Base-by-base conservation (phyloP, 768 basidiomycete species). In the Trametes villosa region DNA sequence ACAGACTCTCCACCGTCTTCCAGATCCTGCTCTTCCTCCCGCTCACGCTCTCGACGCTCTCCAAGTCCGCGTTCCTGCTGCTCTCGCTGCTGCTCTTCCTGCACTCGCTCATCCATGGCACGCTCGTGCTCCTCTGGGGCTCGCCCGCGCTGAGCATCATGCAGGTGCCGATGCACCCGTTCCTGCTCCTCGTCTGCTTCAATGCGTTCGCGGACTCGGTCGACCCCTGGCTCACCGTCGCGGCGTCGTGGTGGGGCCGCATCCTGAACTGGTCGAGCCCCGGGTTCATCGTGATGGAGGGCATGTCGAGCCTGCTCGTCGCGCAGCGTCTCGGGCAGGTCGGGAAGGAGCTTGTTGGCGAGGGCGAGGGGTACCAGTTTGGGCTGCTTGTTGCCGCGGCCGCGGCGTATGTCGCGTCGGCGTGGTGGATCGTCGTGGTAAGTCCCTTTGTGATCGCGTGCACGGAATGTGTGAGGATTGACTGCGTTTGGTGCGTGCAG, bases 11-110 rank as follows among this genome's bases (percentile, higher is more conserved):
- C 11, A 93, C 90, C 42, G 89, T 84, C 60, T 69, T 89, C 33
- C 92, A 94, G 71, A 91, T 94, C 65, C 78, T 94, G 48, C 81
- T 94, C 30, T 94, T 88, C 73, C 83, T 94, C 50, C 92, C 92
- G 1, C 78, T 94, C 61, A 94, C 92, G 18, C 80, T 94, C 60
- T 89, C 89, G 47, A 93, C 93, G 13, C 82, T 94, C 55, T 92
- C 90, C 30, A 86, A 82, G 26, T 78, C 85, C 30, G 92, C 92
- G 0, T 94, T 94, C 69, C 84, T 94, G 41, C 77, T 92, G 27
- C 84, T 93, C 34, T 94, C 92, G 11, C 79, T 94, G 20, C 83
- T 94, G 13, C 79, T 93, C 52, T 87, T 88, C 51, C 67, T 82
- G 31, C 92, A 93, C 70, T 85, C 91, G 0, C 79, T 93, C 72